phyloP scores from a whole-genome alignment of 2,329 filamentous ascomycete genomes.

The Dothistroma septosporum region DNA sequence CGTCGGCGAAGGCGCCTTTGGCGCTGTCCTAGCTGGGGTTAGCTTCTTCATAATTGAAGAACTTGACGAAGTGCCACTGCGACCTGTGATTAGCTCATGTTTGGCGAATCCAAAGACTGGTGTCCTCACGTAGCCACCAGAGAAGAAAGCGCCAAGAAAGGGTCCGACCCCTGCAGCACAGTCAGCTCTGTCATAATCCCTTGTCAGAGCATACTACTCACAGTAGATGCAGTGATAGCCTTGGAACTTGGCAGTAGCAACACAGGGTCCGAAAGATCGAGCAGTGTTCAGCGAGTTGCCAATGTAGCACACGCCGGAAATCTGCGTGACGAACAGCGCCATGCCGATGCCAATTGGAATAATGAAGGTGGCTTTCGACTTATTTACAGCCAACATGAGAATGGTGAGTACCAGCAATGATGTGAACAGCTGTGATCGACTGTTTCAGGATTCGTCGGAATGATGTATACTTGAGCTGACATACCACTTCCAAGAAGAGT shows the following conservation, averaged over 20 bases:
- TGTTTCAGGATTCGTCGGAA: background rate
- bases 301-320: constrained; percentile 32
- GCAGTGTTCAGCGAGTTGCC: constrained; percentile 35
- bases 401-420: constrained; percentile 31
- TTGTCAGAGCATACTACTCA: background rate
- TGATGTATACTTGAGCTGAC: background rate
- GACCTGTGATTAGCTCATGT: background rate
- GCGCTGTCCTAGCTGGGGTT: constrained; percentile 25
- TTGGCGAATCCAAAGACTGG: background rate
- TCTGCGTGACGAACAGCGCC: constrained; percentile 24
- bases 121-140: constrained; percentile 23
- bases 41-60: constrained; percentile 32
- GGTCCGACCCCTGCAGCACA: constrained; percentile 26
- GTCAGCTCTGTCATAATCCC: background rate
- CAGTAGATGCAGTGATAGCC: constrained; percentile 29
- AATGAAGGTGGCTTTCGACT: constrained; percentile 34
- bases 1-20: constrained; percentile 12
- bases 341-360: constrained; percentile 28
- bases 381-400: constrained; percentile 37
- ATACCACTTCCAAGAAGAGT: constrained; percentile 33
- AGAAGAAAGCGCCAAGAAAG: constrained; percentile 27
- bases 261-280: constrained; percentile 33
- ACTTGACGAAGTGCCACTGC: constrained; percentile 31
- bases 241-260: constrained; percentile 28
- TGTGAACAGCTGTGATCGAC: constrained; percentile 27